phyloP scores from a whole-genome alignment of 2,329 filamentous ascomycete genomes.

The Sarocladium strictum region DNA sequence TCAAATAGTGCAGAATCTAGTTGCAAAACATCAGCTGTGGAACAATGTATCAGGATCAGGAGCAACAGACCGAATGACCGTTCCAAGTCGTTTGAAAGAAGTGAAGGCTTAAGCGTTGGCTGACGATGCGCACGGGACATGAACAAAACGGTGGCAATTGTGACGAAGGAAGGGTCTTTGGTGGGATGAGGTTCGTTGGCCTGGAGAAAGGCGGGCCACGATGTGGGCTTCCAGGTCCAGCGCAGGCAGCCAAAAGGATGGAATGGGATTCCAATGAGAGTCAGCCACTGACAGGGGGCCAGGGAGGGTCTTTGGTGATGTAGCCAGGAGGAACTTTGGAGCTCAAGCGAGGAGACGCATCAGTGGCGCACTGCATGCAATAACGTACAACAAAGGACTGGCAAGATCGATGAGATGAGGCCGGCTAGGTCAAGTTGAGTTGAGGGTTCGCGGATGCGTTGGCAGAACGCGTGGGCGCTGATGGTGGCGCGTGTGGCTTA shows the following conservation, averaged over 20 bases:
- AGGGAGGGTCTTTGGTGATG: no score
- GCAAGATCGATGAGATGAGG: no score
- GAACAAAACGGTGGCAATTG: background rate
- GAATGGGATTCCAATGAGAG: no score
- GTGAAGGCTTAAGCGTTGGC: background rate
- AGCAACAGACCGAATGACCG: background rate
- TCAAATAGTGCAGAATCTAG: constrained; percentile 7
- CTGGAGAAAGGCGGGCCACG: constrained; percentile 3
- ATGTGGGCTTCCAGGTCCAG: no score
- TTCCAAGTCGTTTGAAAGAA: background rate
- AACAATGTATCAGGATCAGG: background rate
- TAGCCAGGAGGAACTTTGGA: no score
- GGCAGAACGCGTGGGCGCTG: constrained; percentile 2
- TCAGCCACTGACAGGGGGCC: no score
- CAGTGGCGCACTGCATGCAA: no score
- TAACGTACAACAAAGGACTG: no score
- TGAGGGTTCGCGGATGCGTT: background rate
- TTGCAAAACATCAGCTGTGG: background rate
- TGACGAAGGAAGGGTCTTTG: background rate
- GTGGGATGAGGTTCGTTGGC: constrained; percentile 7
- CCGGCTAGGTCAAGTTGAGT: no score
- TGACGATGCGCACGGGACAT: background rate
- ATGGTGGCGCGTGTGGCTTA: constrained; percentile 3
- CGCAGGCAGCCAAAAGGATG: no score
- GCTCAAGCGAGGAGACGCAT: no score